Evolutionary conservation across 352 stramenopile species (phyloP).

Genomic region (Phytophthora uliginosa): DNA sequence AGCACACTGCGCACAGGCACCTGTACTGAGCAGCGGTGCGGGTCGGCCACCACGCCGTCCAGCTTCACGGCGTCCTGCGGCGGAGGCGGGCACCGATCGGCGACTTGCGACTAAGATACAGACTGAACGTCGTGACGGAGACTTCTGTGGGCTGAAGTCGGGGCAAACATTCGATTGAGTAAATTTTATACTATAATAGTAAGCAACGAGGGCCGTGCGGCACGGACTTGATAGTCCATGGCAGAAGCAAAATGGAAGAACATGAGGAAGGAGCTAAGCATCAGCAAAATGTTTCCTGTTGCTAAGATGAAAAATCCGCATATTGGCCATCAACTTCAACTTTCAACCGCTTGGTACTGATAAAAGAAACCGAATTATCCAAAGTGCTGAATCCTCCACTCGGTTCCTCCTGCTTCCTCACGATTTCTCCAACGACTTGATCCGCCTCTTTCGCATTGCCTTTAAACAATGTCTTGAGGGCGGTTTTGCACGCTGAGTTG

Average conservation of each 20-base stretch:
- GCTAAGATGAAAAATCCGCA: slow-evolving; percentile 20
- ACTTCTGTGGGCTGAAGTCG: too few species aligned
- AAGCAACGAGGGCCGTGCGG: background rate
- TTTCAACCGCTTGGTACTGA: background rate
- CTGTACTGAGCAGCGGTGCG: slow-evolving; percentile 9
- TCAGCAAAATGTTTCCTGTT: background rate
- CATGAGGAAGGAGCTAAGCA: background rate
- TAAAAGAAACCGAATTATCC: background rate
- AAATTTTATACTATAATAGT: too few species aligned
- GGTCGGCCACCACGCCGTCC: too few species aligned
- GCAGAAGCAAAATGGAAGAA: background rate
- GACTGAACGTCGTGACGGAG: too few species aligned
- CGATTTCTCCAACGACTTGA: slow-evolving; percentile 2
- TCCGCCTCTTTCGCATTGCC: background rate
- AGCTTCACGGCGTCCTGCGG: too few species aligned
- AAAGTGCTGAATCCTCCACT: slow-evolving; percentile 8
- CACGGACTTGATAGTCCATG: background rate
- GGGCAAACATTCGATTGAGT: too few species aligned
- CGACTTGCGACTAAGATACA: too few species aligned
- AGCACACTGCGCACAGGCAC: slow-evolving; percentile 33
- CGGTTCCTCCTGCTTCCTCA: slow-evolving; percentile 1
- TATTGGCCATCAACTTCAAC: background rate
- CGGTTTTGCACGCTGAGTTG: slow-evolving; percentile 37
- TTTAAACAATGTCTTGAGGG: slow-evolving; percentile 28
- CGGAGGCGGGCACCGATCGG: too few species aligned